These are phyloP conservation scores for Plectranthus barbatus DNA, from an alignment of 257 asterid genomes.

Conservation along the genomic window DNA sequence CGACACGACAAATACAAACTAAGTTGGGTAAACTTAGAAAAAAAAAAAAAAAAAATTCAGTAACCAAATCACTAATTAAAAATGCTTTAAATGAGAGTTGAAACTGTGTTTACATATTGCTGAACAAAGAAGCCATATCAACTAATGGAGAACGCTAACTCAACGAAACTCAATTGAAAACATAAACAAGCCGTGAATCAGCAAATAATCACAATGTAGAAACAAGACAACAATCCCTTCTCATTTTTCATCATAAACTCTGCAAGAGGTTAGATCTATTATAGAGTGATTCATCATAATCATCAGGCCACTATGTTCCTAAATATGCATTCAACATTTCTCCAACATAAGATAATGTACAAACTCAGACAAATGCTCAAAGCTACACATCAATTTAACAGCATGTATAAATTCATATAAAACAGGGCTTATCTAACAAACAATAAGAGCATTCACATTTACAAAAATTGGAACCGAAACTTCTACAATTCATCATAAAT, in stretches of 20 bases:
- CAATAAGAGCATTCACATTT: not conserved
- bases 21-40: not conserved
- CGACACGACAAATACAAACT: not conserved
- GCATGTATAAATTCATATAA: not conserved
- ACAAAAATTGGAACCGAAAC: too few species aligned
- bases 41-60: not conserved
- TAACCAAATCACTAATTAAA: not conserved
- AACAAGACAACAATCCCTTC: not conserved
- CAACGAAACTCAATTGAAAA: not conserved
- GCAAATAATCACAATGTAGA: not conserved
- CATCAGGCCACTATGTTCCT: not conserved
- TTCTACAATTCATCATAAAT: not conserved
- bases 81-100: not conserved
- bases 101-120: not conserved
- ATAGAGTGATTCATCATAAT: not conserved
- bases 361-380: not conserved
- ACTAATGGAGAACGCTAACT: not conserved
- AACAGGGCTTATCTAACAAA: not conserved
- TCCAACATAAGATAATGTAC: not conserved
- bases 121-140: not conserved
- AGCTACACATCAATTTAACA: not conserved
- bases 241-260: not conserved
- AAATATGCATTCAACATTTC: not conserved
- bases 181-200: not conserved
- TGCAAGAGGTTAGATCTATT: not conserved